Base-by-base conservation (phyloP, 176 grass and related monocot genomes). In the Rhynchospora breviuscula region DNA sequence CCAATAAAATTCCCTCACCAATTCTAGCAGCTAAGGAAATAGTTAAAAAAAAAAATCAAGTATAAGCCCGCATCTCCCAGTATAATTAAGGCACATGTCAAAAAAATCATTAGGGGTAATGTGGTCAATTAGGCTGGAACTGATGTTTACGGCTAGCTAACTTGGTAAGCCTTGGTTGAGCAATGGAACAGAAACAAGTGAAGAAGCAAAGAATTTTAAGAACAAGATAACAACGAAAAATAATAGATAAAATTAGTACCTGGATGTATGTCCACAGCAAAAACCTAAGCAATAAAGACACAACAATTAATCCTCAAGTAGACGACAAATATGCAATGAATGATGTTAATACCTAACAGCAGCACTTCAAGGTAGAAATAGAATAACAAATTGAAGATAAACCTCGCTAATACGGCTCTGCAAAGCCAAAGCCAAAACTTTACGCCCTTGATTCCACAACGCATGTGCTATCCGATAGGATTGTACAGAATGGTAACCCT, bases 381-480 rank as follows among this genome's bases (percentile, higher is more conserved):
- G 11, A 49, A 86, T 22, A 66, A 91, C 59, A 84, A 62, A 81
- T 46, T 46, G 53, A 63, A 48, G 63, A 61, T 68, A 91, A 74
- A 98, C 95, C 96, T 99, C 96, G 51, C 91, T 99, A 69, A 99
- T 95, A 80, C 96, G 89, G 71, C 96, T 99, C 85, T 99, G 96
- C 86, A 99, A 88, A 86, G 96, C 96, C 87, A 95, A 88, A 1
- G 96, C 96, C 66, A 99, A 64, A 84, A 99, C 91, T 83, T 82
- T 91, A 83, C 93, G 96, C 5, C 96, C 96, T 88, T 84, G 91
- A 81, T 95, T 99, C 96, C 96, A 99, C 88, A 99, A 89, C 21
- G 85, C 88, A 90, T 99, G 91, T 35, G 91, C 89, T 89, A 99
- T 99, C 81, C 93, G 89, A 85, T 99, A 99, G 1, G 93, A 99